Percentiles rank a stretch among this genome's conserved stretches.
Conservation (phyloP, 352 stramenopile genomes). For the Phytophthora hibernalis region DNA sequence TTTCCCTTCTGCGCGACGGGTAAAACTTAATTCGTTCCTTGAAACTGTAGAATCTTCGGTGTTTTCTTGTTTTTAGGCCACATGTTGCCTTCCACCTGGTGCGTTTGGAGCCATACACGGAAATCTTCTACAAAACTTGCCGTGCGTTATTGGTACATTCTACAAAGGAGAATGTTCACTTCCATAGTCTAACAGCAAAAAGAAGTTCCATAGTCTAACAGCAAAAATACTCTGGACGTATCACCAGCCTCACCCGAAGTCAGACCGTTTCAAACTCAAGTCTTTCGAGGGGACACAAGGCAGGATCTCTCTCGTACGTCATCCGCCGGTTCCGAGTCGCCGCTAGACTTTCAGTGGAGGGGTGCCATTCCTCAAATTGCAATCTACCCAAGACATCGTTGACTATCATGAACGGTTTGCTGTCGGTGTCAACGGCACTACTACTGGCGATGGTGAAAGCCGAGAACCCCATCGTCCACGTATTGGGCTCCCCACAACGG, state of each 20-base stretch:
- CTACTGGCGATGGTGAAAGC: conserved; percentile 4
- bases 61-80: too few relatives aligned
- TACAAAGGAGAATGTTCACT: too few relatives aligned
- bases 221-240: conserved; percentile 9
- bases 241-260: neutral
- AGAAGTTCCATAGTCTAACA: conserved; percentile 2
- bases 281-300: neutral
- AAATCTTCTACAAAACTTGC: too few relatives aligned
- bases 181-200: too few relatives aligned
- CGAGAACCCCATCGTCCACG: conserved; percentile 40
- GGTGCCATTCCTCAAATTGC: conserved; percentile 18
- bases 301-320: neutral
- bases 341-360: conserved; percentile 2
- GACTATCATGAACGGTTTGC: conserved; percentile 17
- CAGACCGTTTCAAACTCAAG: neutral
- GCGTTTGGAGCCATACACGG: too few relatives aligned
- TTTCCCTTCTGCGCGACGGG: too few relatives aligned
- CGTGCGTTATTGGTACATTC: too few relatives aligned
- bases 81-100: too few relatives aligned
- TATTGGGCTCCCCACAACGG: conserved; percentile 48
- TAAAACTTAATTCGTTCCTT: too few relatives aligned
- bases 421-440: conserved; percentile 6
- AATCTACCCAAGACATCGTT: neutral
- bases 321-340: neutral
- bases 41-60: too few relatives aligned